phyloP scores from a whole-genome alignment of 2,329 filamentous ascomycete species.

The Aspergillus fischeri region DNA sequence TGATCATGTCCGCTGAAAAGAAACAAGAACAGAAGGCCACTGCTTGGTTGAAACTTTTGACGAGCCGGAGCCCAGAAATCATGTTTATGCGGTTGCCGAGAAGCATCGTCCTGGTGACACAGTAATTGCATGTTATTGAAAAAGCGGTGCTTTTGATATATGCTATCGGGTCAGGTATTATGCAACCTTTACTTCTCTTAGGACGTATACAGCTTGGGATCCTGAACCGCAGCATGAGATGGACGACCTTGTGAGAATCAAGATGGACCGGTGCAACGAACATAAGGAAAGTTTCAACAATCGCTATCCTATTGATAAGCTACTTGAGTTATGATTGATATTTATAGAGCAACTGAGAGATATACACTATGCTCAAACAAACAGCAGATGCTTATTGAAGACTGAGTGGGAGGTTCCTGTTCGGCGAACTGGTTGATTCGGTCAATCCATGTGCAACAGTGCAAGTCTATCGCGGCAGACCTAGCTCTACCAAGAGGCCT shows the following conservation, averaged over 20 bases:
- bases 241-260: constrained; percentile 1
- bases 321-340: not conserved
- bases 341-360: not conserved
- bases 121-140: not conserved
- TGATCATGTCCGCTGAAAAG: not conserved
- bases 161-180: constrained; percentile 8
- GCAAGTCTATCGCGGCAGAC: no score
- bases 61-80: not conserved
- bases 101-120: not conserved
- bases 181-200: constrained; percentile 17
- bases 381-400: no score
- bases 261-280: not conserved
- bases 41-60: not conserved
- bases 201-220: constrained; percentile 15
- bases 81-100: not conserved
- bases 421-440: no score
- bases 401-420: no score
- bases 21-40: not conserved
- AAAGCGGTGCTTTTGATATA: not conserved
- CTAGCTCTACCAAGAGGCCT: no score
- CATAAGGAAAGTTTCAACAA: not conserved
- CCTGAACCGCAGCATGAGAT: constrained; percentile 5
- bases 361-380: no score
- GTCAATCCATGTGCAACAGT: no score
- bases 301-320: not conserved